phyloP scores from a whole-genome alignment of 345 rosid species.

The Pugionium cornutum region DNA sequence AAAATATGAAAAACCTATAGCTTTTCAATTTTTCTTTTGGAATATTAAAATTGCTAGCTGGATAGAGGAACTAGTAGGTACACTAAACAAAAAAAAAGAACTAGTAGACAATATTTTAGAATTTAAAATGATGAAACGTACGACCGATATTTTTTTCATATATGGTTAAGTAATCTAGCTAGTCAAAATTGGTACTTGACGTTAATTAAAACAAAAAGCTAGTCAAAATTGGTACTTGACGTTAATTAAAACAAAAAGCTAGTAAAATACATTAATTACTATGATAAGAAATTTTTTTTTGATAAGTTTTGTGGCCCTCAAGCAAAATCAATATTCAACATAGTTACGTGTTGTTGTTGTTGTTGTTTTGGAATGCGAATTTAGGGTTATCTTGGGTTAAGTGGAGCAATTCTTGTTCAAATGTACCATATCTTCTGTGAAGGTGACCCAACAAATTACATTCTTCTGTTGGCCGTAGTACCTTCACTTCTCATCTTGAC shows the following conservation, averaged over 20 bases:
- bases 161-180: background rate
- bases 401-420: slow-evolving; percentile 83
- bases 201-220: background rate
- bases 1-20: too few relatives aligned
- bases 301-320: background rate
- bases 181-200: slow-evolving; percentile 8
- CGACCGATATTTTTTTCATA: background rate
- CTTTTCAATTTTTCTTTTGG: too few relatives aligned
- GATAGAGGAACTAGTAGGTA: background rate
- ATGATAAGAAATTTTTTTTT: background rate
- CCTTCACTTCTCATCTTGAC: slow-evolving; percentile 61
- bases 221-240: slow-evolving; percentile 8
- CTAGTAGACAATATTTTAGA: background rate
- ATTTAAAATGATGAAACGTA: background rate
- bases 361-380: background rate
- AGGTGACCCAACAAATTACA: slow-evolving; percentile 57
- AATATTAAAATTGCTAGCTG: background rate
- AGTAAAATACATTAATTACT: background rate
- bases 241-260: background rate
- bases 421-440: slow-evolving; percentile 55
- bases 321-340: background rate
- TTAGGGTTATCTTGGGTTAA: slow-evolving; percentile 87
- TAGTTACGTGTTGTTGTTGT: too few relatives aligned
- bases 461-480: slow-evolving; percentile 66
- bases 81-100: background rate